A percentile compares a stretch with the other conserved stretches of the same genome.
These are phyloP conservation scores for Mycena citricolor DNA, from an alignment of 1,284 basidiomycete genomes.

Conservation along the genomic window DNA sequence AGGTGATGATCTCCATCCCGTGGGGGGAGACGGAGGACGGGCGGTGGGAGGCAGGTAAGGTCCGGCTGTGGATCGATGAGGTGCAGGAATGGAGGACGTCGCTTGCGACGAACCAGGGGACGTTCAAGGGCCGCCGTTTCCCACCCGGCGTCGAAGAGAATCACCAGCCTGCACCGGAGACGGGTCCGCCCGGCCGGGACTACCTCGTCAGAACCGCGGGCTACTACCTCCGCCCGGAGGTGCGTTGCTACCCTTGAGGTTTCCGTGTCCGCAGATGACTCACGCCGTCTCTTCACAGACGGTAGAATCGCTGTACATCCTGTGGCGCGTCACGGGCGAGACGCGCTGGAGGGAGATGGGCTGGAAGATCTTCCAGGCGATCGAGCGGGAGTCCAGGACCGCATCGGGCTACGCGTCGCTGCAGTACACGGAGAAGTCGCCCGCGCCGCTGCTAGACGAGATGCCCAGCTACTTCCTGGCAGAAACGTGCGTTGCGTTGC, in stretches of 20 bases:
- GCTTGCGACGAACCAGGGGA: conserved; percentile 49
- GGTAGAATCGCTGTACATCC: conserved; percentile 49
- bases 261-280: background rate
- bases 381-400: conserved; percentile 44
- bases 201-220: conserved; percentile 32
- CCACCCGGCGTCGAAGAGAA: conserved; percentile 55
- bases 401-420: conserved; percentile 45
- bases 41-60: conserved; percentile 24
- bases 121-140: conserved; percentile 35
- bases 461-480: conserved; percentile 41
- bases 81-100: conserved; percentile 33
- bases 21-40: conserved; percentile 19
- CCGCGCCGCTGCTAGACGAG: conserved; percentile 35
- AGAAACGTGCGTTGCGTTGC: conserved; percentile 22
- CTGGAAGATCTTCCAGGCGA: conserved; percentile 59
- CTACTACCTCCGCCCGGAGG: conserved; percentile 48
- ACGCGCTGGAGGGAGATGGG: conserved; percentile 54
- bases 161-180: conserved; percentile 27
- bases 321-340: conserved; percentile 53
- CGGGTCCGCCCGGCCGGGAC: conserved; percentile 32
- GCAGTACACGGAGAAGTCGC: conserved; percentile 34
- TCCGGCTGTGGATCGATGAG: conserved; percentile 50
- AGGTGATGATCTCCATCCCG: conserved; percentile 29
- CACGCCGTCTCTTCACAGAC: conserved; percentile 36
- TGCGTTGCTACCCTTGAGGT: conserved; percentile 17